These are phyloP conservation scores for Aschersonia sp. DNA, from an alignment of 2,329 filamentous ascomycete species.

Conservation along the genomic window DNA sequence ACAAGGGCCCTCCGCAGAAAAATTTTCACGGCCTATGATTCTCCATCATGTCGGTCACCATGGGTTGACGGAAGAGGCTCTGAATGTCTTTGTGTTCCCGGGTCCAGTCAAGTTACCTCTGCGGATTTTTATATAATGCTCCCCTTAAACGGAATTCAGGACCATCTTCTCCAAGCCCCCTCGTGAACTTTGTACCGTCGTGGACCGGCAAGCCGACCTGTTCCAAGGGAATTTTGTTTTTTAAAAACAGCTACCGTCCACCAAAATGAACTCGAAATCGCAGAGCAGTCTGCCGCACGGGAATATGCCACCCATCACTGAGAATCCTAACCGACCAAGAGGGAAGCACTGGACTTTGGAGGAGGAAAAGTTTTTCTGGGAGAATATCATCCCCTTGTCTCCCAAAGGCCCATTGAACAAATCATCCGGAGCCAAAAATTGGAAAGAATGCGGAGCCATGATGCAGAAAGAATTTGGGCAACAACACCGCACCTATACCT, in stretches of 20 bases:
- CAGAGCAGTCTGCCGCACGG: not conserved
- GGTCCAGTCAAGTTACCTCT: not conserved
- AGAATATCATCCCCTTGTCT: conserved; percentile 20
- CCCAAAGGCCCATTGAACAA: conserved; percentile 12
- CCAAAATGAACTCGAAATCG: not conserved
- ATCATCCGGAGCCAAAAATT: conserved; percentile 10
- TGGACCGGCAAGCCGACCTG: too few species aligned
- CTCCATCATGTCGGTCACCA: not conserved
- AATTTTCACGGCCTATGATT: not conserved
- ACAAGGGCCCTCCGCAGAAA: not conserved
- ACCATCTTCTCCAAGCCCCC: not conserved
- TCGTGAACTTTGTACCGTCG: not conserved
- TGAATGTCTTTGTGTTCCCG: not conserved
- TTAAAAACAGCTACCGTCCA: not conserved
- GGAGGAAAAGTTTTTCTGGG: conserved; percentile 38
- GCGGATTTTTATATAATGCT: not conserved
- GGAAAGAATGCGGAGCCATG: conserved; percentile 20
- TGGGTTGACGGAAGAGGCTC: not conserved
- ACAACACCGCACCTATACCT: conserved; percentile 24
- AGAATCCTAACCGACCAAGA: conserved; percentile 15
- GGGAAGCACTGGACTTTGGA: conserved; percentile 33
- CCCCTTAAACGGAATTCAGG: not conserved
- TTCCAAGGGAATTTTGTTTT: too few species aligned
- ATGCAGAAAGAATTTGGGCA: conserved; percentile 23
- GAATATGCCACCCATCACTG: too few species aligned